Conservation (phyloP, 306 rosid species). For the Amphicarpaea edgeworthii region DNA sequence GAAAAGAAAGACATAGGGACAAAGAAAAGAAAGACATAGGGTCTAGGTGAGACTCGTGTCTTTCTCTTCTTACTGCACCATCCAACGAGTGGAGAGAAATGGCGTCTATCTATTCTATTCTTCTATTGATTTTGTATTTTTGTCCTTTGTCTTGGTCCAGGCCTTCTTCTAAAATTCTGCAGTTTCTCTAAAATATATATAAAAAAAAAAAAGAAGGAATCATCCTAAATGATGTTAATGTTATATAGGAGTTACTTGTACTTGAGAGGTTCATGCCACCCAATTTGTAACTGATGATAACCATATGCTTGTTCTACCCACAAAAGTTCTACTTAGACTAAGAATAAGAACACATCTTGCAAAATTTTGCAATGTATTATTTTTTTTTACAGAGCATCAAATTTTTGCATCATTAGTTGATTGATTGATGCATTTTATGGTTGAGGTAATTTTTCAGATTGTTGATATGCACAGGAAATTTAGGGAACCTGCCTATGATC, state of each 20-base stretch:
- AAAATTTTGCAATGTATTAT: background rate
- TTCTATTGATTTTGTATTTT: background rate
- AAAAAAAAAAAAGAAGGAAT: background rate
- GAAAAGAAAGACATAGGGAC: background rate
- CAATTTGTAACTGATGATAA: background rate
- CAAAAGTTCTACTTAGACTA: background rate
- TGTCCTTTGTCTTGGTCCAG: background rate
- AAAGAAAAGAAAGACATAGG: background rate
- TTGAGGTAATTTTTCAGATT: conserved; percentile 32
- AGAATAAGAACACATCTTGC: background rate
- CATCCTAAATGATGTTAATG: background rate
- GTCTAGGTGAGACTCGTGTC: background rate
- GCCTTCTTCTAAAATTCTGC: background rate
- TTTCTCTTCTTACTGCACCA: background rate
- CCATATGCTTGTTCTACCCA: background rate
- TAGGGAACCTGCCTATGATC: conserved; percentile 61
- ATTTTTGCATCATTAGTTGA: background rate
- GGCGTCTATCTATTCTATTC: background rate
- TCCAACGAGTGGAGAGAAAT: background rate
- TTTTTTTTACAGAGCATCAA: conserved; percentile 25
- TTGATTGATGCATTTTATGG: conserved; percentile 2
- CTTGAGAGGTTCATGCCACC: background rate
- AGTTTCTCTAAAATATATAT: background rate
- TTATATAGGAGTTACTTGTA: background rate
- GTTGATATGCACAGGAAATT: conserved; percentile 51